Conservation (phyloP, 2,329 filamentous ascomycete genomes). For the Penicillium corylophilum region DNA sequence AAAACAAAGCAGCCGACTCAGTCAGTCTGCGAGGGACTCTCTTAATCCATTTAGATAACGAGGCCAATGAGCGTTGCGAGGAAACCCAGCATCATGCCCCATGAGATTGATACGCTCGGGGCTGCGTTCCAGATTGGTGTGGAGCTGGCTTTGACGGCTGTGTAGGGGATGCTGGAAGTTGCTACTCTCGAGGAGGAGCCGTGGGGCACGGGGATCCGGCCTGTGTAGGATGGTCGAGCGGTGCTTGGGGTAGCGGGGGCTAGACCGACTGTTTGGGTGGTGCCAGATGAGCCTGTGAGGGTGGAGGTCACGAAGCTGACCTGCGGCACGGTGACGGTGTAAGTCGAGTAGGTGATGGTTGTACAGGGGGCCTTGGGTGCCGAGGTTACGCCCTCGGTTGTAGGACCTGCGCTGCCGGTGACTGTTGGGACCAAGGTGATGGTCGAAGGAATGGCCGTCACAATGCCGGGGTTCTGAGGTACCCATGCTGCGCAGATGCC, state of each 20-base stretch:
- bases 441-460: conserved; percentile 68
- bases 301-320: conserved; percentile 43
- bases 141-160: conserved; percentile 4
- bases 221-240: conserved; percentile 19
- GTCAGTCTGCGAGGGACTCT: neutral
- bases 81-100: conserved; percentile 10
- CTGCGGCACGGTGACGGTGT: conserved; percentile 46
- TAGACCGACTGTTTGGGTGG: conserved; percentile 31
- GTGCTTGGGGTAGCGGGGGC: conserved; percentile 26
- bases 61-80: conserved; percentile 13
- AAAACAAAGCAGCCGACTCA: neutral
- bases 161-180: conserved; percentile 3
- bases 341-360: conserved; percentile 44
- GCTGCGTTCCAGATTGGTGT: conserved; percentile 17
- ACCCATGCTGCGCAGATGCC: conserved; percentile 82
- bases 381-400: conserved; percentile 22
- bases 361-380: conserved; percentile 33
- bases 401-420: conserved; percentile 42
- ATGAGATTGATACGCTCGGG: conserved; percentile 9
- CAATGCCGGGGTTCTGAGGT: conserved; percentile 76
- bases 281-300: conserved; percentile 6
- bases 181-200: conserved; percentile 13
- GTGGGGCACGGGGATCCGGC: conserved; percentile 21
- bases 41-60: conserved; percentile 6
- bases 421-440: conserved; percentile 52